These are phyloP conservation scores for Euptelea pleiosperma DNA, from an alignment of 164 flowering plant genomes.

Conservation along the genomic window DNA sequence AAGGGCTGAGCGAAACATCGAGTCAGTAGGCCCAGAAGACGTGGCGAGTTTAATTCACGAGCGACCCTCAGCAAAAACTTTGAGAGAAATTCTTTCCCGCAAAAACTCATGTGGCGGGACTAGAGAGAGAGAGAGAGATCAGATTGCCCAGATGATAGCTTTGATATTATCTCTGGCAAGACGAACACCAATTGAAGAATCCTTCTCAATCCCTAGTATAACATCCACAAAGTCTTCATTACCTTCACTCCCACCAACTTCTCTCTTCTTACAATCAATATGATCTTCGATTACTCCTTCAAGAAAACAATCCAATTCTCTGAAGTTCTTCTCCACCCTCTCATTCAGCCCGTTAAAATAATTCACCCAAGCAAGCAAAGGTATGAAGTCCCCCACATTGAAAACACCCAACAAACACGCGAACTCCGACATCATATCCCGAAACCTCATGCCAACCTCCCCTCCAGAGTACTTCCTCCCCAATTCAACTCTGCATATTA, in stretches of 20 bases:
- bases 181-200: conserved; percentile 3
- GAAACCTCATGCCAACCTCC: conserved; percentile 10
- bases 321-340: conserved; percentile 15
- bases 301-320: conserved; percentile 20
- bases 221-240: conserved; percentile 32
- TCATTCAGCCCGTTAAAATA: conserved; percentile 18
- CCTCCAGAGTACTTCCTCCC: conserved; percentile 8
- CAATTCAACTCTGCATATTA: background rate
- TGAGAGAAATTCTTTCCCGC: too few relatives aligned
- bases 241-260: background rate
- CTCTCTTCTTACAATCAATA: background rate
- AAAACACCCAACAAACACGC: conserved; percentile 16
- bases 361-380: conserved; percentile 25
- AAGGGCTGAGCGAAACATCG: too few relatives aligned
- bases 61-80: too few relatives aligned
- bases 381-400: conserved; percentile 20
- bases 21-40: too few relatives aligned
- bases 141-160: conserved; percentile 28
- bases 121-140: background rate
- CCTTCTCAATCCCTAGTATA: conserved; percentile 25
- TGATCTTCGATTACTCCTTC: conserved; percentile 26
- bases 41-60: too few relatives aligned
- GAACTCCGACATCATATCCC: conserved; percentile 11
- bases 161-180: conserved; percentile 23
- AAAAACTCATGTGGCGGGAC: too few relatives aligned